Evolutionary conservation across 192 early-diverging fungal species (phyloP).

Genomic region (Coemansia reversa): DNA sequence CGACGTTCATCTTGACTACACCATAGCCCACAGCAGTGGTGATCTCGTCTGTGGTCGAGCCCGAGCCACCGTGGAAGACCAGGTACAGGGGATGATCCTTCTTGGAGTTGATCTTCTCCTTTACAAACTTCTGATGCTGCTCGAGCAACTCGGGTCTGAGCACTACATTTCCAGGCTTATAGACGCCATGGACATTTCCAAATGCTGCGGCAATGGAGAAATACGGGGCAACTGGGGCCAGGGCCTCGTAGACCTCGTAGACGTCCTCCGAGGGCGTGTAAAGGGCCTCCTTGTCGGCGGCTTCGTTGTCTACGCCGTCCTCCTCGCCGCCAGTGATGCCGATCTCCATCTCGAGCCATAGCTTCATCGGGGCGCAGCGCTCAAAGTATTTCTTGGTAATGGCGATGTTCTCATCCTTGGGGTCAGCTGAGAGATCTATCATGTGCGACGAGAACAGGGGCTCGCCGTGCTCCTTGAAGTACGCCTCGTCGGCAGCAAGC

Average conservation of each 20-base stretch:
- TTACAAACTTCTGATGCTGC: conserved; percentile 84
- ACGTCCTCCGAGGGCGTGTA: conserved; percentile 97
- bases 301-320: conserved; percentile 96
- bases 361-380: conserved; percentile 86
- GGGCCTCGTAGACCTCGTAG: conserved; percentile 89
- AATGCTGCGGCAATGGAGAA: conserved; percentile 97
- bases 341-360: conserved; percentile 96
- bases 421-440: conserved; percentile 94
- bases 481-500: conserved; percentile 90
- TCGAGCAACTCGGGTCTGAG: conserved; percentile 89
- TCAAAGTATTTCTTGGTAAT: conserved; percentile 88
- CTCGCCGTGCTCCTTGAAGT: conserved; percentile 91
- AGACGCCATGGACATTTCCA: conserved; percentile 95
- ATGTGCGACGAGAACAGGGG: conserved; percentile 98
- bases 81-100: conserved; percentile 80
- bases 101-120: conserved; percentile 60
- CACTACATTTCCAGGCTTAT: conserved; percentile 95
- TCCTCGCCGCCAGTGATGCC: conserved; percentile 98
- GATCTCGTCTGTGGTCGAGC: conserved; percentile 78
- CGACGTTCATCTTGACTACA: conserved; percentile 99
- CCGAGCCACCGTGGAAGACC: conserved; percentile 98
- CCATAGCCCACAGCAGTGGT: conserved; percentile 75
- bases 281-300: conserved; percentile 83
- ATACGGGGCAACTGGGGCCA: conserved; percentile 78
- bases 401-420: conserved; percentile 92